These are phyloP conservation scores for Obba rivulosa DNA, from an alignment of 768 basidiomycete genomes.

Conservation along the genomic window DNA sequence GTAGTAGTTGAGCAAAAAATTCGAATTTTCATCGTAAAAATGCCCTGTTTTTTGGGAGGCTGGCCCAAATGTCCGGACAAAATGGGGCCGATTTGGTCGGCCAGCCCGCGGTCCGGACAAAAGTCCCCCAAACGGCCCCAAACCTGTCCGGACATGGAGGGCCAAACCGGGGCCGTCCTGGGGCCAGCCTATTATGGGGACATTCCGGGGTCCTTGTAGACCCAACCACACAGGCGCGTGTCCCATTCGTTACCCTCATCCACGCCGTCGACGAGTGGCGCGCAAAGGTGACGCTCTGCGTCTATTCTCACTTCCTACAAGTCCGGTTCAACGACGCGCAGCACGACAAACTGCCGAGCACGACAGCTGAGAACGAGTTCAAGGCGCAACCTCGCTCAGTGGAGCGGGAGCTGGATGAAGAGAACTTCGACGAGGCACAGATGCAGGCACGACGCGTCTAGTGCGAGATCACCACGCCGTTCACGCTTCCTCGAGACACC, in stretches of 20 bases:
- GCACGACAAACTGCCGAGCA: conserved; percentile 61
- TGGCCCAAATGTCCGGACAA: no score
- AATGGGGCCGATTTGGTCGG: no score
- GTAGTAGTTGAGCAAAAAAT: no score
- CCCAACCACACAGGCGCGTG: conserved; percentile 81
- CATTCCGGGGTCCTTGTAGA: no score
- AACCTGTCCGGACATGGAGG: no score
- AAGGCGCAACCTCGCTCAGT: conserved; percentile 57
- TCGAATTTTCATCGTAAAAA: no score
- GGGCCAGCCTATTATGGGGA: no score
- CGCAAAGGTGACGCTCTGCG: conserved; percentile 39
- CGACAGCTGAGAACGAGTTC: conserved; percentile 65
- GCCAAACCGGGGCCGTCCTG: no score
- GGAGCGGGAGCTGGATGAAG: conserved; percentile 79
- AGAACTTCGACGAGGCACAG: conserved; percentile 96
- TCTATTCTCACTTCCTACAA: background rate
- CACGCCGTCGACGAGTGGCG: conserved; percentile 83
- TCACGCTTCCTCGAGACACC: conserved; percentile 55
- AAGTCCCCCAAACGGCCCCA: no score
- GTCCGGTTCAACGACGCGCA: conserved; percentile 20
- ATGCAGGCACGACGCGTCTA: conserved; percentile 81
- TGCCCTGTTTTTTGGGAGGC: no score
- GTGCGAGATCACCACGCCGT: conserved; percentile 61
- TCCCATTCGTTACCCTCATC: conserved; percentile 90
- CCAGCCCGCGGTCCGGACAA: no score